A percentile compares a stretch with the other conserved stretches of the same genome.
Conservation (phyloP, 768 basidiomycete species). For the Kwoniella sp. region DNA sequence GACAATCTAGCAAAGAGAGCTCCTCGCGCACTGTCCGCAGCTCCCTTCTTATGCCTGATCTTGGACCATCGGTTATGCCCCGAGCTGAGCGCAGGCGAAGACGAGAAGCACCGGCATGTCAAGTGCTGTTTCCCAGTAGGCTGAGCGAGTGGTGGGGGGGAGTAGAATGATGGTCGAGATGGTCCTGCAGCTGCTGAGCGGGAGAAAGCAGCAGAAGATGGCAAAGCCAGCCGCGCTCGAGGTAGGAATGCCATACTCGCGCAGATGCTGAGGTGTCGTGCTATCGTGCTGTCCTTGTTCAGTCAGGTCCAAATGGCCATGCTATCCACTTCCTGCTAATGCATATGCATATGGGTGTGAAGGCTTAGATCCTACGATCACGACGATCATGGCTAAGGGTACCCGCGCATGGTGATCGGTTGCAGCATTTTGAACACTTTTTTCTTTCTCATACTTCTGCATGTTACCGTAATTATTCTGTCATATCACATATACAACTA, state of each 20-base stretch:
- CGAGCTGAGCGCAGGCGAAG: slow-evolving; percentile 15
- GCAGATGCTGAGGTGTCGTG: not conserved
- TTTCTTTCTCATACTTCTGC: too few relatives aligned
- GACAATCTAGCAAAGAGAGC: slow-evolving; percentile 43
- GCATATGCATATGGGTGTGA: too few relatives aligned
- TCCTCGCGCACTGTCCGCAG: slow-evolving; percentile 45
- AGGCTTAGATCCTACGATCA: too few relatives aligned
- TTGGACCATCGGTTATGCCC: slow-evolving; percentile 55
- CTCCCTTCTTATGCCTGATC: slow-evolving; percentile 54
- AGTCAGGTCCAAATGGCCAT: too few relatives aligned
- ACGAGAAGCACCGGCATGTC: slow-evolving; percentile 9
- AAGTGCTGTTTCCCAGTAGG: not conserved
- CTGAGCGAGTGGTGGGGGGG: too few relatives aligned
- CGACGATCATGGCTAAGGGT: too few relatives aligned
- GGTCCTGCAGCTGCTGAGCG: not conserved
- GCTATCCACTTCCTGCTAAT: too few relatives aligned
- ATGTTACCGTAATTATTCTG: too few relatives aligned
- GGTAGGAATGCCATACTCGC: not conserved
- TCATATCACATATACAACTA: too few relatives aligned
- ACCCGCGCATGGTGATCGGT: too few relatives aligned
- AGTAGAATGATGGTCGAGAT: not conserved
- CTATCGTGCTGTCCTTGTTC: too few relatives aligned
- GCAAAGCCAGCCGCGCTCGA: not conserved
- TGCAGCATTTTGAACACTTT: too few relatives aligned
- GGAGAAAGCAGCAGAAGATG: not conserved